Conservation (phyloP, 257 asterid genomes). For the Scutellaria galericulata region DNA sequence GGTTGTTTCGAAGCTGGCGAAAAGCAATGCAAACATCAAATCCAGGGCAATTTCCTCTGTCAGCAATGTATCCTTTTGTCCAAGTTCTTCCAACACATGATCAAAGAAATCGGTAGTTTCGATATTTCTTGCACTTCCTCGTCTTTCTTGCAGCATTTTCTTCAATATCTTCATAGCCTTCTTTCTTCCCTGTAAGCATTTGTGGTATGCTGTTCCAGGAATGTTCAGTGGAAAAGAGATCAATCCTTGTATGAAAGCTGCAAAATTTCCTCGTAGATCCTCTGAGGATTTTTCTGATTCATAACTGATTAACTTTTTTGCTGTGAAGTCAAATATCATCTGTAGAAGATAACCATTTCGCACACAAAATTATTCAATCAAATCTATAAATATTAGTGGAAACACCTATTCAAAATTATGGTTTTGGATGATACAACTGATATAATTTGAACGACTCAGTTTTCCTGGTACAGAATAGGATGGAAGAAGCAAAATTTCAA, state of each 20-base stretch:
- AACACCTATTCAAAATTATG: too few relatives aligned
- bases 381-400: not conserved
- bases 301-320: constrained; percentile 76
- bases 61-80: constrained; percentile 61
- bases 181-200: constrained; percentile 84
- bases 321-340: constrained; percentile 91
- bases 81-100: constrained; percentile 70
- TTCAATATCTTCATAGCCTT: constrained; percentile 79
- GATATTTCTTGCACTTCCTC: constrained; percentile 59
- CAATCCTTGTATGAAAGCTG: constrained; percentile 77
- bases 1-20: constrained; percentile 90
- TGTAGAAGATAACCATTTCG: constrained; percentile 30
- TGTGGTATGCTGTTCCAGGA: constrained; percentile 83
- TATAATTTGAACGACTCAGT: too few relatives aligned
- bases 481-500: too few relatives aligned
- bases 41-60: constrained; percentile 82
- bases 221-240: constrained; percentile 82
- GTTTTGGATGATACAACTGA: too few relatives aligned
- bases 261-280: constrained; percentile 62
- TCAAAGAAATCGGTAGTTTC: constrained; percentile 77
- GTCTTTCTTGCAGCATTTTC: constrained; percentile 65
- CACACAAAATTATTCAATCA: not conserved
- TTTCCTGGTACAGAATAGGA: too few relatives aligned
- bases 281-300: constrained; percentile 64
- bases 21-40: constrained; percentile 86